Base-by-base conservation (phyloP, 2,329 filamentous ascomycete genomes). In the Aspergillus luchuensis region DNA sequence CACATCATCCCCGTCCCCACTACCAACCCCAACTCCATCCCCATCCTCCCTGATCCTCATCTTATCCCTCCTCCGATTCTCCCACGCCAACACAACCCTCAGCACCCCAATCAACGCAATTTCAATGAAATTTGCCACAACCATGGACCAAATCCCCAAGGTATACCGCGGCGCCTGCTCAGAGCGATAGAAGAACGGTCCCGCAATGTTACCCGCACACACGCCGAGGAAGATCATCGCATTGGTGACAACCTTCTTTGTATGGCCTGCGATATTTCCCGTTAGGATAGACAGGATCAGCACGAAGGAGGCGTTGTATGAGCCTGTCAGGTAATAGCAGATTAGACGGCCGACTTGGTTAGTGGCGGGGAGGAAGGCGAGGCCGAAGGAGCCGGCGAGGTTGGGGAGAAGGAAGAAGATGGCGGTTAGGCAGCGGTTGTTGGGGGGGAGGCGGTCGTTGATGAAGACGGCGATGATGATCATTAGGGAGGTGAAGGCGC, bases 401-500 rank as follows among this genome's bases (percentile, higher is more conserved):
- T 63, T 69, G 8, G 70, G 69, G 5, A 71, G 49, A 23, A 70
- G 53, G 21, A 69, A 71, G 2, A 67, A 11, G n/a, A 66, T 43
- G 25, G 64, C 63, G 1, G 69, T 65, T 0, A 64, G 21, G 13
- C 63, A 63, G 8, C 68, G 61, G 41, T 63, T 65, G 39, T 70
- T 71, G 3, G 51, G 60, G 5, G 68, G 67, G 1, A 70, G 36
- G n/a, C 60, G 55, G n/a, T 69, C 62, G 47, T 70, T 70, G 41
- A 63, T 54, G 2, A 64, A 63, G 0, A 66, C 66, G 17, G 58
- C 56, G 8, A 65, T 49, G 8, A 69, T 58, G 45, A 69, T 67
- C 62, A 65, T 68, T 11, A 68, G 60, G 11, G 63, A 67, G 6
- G 77, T 67, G 23, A 74, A 76, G 1, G 73, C 74, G 2, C 76